Evolutionary conservation across 345 rosid genomes (phyloP), one percentile per base, ranked within the genome.

Genomic region (Gossypium mustelinum): DNA sequence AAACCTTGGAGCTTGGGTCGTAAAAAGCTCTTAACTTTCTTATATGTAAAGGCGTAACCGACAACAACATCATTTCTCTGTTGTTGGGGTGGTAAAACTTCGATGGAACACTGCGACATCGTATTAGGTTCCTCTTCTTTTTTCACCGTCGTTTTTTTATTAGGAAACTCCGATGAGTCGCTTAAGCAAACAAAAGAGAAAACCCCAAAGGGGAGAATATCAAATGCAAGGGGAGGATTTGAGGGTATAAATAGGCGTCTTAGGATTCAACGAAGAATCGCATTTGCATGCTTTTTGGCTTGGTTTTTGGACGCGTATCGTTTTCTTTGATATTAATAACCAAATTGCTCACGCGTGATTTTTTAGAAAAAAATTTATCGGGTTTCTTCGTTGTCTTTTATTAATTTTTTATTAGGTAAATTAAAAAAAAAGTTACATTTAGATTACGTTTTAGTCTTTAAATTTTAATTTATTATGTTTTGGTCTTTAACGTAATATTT

Each of bases 21-120:
- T 80, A 90, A 82, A 61, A 90, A 90, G 85, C 96, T 89, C 88
- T 89, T 86, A 63, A 79, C 85, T 78, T 90, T 90, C 86, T 90
- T 89, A 50, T 93, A 88, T 44, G 96, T 90, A 60, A 90, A 91
- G 10, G 96, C 93, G 75, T 90, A 90, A 81, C 96, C 96, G 65
- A 90, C 96, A 48, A 90, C 87, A 50, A 82, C 88, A 14, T 63
- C 13, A 72, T 76, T 84, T 73, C 76, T 79, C 75, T 72, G 83
- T 55, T 41, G 12, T 14, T 54, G 22, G n/a, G 13, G 13, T 56
- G 83, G 84, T 68, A 77, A 77, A 72, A 18, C 74, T 73, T 59
- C 72, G 55, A 24, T 55, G 70, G 72, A 60, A 24, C 9, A 80
- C 55, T 9, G 83, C 73, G 68, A 76, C 22, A 64, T 73, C 24